Conservation (phyloP, 2,329 filamentous ascomycete species). For the Dothiorella sarmentorum region DNA sequence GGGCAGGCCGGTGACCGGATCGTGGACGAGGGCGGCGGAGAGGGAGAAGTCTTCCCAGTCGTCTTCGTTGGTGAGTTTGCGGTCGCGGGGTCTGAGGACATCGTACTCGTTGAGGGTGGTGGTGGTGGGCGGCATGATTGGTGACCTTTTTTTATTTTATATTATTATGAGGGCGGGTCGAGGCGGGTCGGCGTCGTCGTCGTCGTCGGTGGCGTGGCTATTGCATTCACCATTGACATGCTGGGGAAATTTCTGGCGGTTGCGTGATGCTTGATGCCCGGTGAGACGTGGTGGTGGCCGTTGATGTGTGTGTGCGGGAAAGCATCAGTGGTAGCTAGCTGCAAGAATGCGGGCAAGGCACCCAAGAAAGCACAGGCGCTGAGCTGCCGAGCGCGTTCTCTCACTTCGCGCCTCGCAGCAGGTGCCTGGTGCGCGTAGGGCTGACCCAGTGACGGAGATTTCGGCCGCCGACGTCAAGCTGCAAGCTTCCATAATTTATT, state of each 20-base stretch:
- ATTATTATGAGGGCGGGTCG: not conserved
- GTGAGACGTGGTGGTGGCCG: not conserved
- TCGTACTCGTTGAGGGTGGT: slow-evolving; percentile 28
- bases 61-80: slow-evolving; percentile 41
- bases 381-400: not conserved
- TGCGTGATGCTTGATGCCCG: not conserved
- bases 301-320: not conserved
- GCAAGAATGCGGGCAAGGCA: slow-evolving; percentile 2
- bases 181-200: slow-evolving; percentile 19
- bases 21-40: slow-evolving; percentile 58
- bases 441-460: not conserved
- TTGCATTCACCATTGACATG: slow-evolving; percentile 26
- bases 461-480: slow-evolving; percentile 13
- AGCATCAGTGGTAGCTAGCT: not conserved
- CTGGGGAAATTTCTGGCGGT: not conserved
- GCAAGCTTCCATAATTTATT: not conserved
- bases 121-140: not conserved
- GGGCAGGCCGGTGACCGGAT: slow-evolving; percentile 48
- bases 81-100: slow-evolving; percentile 42
- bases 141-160: no score
- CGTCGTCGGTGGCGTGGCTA: slow-evolving; percentile 30
- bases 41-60: slow-evolving; percentile 63
- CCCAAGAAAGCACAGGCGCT: not conserved
- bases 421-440: not conserved
- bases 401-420: not conserved